Evolutionary conservation across 2,329 filamentous ascomycete species (phyloP), one percentile per base, ranked within the genome.

Genomic region (Verticillium isaacii): DNA sequence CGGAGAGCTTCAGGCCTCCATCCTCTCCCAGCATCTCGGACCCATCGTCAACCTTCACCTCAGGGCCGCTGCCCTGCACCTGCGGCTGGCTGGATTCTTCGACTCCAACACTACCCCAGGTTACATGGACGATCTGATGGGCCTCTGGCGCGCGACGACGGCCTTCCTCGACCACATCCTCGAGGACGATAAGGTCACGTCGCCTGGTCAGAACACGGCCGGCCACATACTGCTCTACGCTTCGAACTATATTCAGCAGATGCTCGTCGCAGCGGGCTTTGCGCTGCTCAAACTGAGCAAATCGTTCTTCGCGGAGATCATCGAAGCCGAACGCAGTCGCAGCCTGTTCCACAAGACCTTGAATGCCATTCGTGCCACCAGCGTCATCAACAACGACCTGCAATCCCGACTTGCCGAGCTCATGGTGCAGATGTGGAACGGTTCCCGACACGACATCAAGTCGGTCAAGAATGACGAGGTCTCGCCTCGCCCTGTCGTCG

Each of bases 351-450:
- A 91, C 66, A 82, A 84, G 55, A 89, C 90, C 1, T 88, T 94
- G 59, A 81, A 82, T 55, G 86, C 87, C 5, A 87, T 94, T 57
- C 83, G 91, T 37, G 83, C 85, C 59, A 90, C 91, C 57, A 92
- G 89, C 66, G 88, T 93, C 19, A 84, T 88, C 54, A 85, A 88
- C 64, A 94, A 94, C 69, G 91, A 95, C 70, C 81, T 95, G 12
- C 87, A 91, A 60, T 91, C 90, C 81, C 85, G 91, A 36, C 80
- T 94, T 63, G 90, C 90, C 2, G 91, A 94, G 76, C 83, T 95
- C n/a, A 89, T 94, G 81, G 90, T 91, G 6, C 91, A 94, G 75
- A 89, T 95, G 74, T 95, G 90, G 90, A 91, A 92, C 68, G 89
- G 85, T 2, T 83, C 84, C n/a, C 79, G 83, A 12, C 74, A 85